Conservation (phyloP, 2,329 filamentous ascomycete species). For the Huntiella abstrusa region DNA sequence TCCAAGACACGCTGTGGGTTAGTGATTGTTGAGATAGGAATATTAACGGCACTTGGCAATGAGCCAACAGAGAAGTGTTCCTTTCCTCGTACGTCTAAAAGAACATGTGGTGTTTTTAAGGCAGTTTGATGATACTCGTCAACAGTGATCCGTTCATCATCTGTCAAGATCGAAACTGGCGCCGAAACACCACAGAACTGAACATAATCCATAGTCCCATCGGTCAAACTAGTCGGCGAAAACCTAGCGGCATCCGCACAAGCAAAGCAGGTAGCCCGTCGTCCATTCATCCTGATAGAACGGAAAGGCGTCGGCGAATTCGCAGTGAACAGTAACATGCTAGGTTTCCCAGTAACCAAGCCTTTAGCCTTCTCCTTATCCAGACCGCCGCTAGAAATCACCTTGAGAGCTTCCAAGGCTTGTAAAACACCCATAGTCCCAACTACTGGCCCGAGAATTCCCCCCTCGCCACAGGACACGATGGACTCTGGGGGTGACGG, state of each 20-base stretch:
- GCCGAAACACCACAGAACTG: constrained; percentile 57
- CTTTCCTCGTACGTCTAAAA: constrained; percentile 71
- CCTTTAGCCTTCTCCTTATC: neutral
- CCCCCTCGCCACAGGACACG: constrained; percentile 76
- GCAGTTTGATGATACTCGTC: constrained; percentile 29
- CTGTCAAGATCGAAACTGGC: constrained; percentile 35
- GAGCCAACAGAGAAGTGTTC: constrained; percentile 70
- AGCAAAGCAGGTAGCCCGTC: constrained; percentile 52
- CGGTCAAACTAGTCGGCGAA: constrained; percentile 39
- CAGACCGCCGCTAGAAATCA: constrained; percentile 33
- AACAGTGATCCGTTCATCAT: constrained; percentile 50
- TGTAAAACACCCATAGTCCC: constrained; percentile 86
- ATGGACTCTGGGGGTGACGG: constrained; percentile 73
- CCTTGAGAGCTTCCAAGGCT: constrained; percentile 71
- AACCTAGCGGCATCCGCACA: constrained; percentile 49
- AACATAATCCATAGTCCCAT: constrained; percentile 60
- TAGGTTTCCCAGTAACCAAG: constrained; percentile 8
- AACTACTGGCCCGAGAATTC: constrained; percentile 80
- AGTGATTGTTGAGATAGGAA: constrained; percentile 40
- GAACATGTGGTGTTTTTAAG: constrained; percentile 25
- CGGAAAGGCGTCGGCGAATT: constrained; percentile 38
- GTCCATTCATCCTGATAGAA: constrained; percentile 51
- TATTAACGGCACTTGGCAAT: constrained; percentile 56
- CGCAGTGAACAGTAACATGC: constrained; percentile 30
- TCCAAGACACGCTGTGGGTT: constrained; percentile 15